Percentiles rank a stretch among this genome's conserved stretches.
Conservation (phyloP, 495 filamentous ascomycete genomes). For the Copromyces sp. region DNA sequence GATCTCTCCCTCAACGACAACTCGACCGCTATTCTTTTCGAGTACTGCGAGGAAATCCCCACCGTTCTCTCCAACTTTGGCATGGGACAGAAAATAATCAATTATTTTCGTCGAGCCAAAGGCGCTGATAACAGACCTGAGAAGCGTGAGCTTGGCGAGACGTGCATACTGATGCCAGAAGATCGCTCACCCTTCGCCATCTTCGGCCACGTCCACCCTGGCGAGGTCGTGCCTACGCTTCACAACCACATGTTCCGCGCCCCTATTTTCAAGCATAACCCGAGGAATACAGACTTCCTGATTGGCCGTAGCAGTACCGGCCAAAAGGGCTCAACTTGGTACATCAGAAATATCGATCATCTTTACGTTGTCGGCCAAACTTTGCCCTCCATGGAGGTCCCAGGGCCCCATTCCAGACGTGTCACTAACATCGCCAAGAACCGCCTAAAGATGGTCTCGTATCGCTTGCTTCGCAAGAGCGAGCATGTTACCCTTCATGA, state of each 20-base stretch:
- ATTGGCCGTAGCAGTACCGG: slow-evolving; percentile 70
- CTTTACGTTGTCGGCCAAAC: slow-evolving; percentile 84
- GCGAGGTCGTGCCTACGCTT: slow-evolving; percentile 77
- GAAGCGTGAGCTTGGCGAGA: slow-evolving; percentile 64
- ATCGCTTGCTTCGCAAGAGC: slow-evolving; percentile 69
- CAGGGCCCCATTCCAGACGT: slow-evolving; percentile 83
- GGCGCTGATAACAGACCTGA: slow-evolving; percentile 51
- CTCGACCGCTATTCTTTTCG: slow-evolving; percentile 72
- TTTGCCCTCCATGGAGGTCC: slow-evolving; percentile 83
- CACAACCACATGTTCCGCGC: slow-evolving; percentile 94
- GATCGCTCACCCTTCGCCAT: slow-evolving; percentile 93
- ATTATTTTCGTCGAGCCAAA: slow-evolving; percentile 87
- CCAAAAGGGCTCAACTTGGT: slow-evolving; percentile 62
- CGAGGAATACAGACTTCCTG: slow-evolving; percentile 78
- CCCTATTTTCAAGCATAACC: slow-evolving; percentile 78
- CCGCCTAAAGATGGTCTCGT: slow-evolving; percentile 89
- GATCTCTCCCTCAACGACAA: slow-evolving; percentile 81
- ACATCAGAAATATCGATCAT: slow-evolving; percentile 77
- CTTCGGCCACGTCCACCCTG: slow-evolving; percentile 85
- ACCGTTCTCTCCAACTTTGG: slow-evolving; percentile 88
- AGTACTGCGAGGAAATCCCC: slow-evolving; percentile 93
- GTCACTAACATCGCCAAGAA: slow-evolving; percentile 93
- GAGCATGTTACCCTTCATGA: slow-evolving; percentile 60
- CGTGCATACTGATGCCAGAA: slow-evolving; percentile 73
- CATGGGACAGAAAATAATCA: slow-evolving; percentile 91